A percentile compares a stretch with the other conserved stretches of the same genome.
Conservation (phyloP, 2,329 filamentous ascomycete genomes). For the Pyrenophora seminiperda region DNA sequence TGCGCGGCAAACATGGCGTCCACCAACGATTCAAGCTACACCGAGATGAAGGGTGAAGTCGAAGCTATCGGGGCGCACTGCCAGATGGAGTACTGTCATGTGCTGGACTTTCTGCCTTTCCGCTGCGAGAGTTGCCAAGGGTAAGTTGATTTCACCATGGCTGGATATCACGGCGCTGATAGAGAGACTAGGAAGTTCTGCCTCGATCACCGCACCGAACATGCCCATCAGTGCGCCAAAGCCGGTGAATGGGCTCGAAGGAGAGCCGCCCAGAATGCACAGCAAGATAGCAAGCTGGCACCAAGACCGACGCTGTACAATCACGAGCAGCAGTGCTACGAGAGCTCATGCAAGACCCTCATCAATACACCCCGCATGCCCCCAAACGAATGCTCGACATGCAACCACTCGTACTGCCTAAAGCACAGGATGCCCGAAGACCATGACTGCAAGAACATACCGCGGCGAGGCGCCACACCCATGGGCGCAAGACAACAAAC, state of each 20-base stretch:
- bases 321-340: slow-evolving; percentile 71
- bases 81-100: slow-evolving; percentile 87
- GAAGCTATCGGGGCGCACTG: slow-evolving; percentile 89
- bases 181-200: slow-evolving; percentile 73
- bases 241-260: slow-evolving; percentile 63
- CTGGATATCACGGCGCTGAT: slow-evolving; percentile 10
- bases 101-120: slow-evolving; percentile 96
- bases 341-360: slow-evolving; percentile 68
- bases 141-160: slow-evolving; percentile 33
- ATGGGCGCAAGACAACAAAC: slow-evolving; percentile 57
- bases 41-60: slow-evolving; percentile 75
- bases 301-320: slow-evolving; percentile 62
- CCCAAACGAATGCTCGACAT: slow-evolving; percentile 68
- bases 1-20: slow-evolving; percentile 24
- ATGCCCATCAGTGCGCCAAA: slow-evolving; percentile 71
- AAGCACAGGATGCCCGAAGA: slow-evolving; percentile 78
- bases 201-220: slow-evolving; percentile 89
- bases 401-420: slow-evolving; percentile 76
- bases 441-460: slow-evolving; percentile 75
- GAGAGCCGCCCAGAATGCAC: slow-evolving; percentile 50
- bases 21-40: slow-evolving; percentile 57
- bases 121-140: slow-evolving; percentile 83
- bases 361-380: slow-evolving; percentile 69
- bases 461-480: slow-evolving; percentile 56
- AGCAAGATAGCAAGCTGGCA: slow-evolving; percentile 22